Conservation (phyloP, 108 stramenopile species). For the Tribonema minus region DNA sequence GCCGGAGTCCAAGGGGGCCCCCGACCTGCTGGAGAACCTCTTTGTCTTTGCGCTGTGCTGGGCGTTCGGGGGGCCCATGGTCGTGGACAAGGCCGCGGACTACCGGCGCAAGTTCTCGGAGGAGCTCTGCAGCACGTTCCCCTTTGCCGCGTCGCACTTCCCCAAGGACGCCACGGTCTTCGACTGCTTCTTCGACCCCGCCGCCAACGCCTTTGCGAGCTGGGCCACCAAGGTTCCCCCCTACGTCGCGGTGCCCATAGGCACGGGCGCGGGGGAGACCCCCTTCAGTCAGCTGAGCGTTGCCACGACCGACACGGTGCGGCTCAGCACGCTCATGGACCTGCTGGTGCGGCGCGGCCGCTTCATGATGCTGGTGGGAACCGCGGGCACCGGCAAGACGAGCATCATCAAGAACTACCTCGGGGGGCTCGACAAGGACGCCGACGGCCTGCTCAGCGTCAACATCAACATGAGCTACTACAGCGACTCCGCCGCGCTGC, state of each 20-base stretch:
- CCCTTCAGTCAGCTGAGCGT: constrained; percentile 75
- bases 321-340: constrained; percentile 70
- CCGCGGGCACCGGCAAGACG: constrained; percentile 83
- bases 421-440: constrained; percentile 65
- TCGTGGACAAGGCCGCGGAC: constrained; percentile 72
- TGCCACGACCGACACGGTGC: constrained; percentile 74
- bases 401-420: constrained; percentile 74
- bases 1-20: constrained; percentile 63
- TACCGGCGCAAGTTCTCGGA: constrained; percentile 72
- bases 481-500: constrained; percentile 70
- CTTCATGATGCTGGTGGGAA: constrained; percentile 78
- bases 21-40: constrained; percentile 60
- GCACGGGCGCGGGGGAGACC: constrained; percentile 66
- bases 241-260: constrained; percentile 69
- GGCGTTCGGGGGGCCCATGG: constrained; percentile 87
- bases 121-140: constrained; percentile 56
- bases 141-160: constrained; percentile 65
- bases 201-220: constrained; percentile 31
- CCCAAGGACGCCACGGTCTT: constrained; percentile 70
- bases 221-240: constrained; percentile 64
- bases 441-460: constrained; percentile 68
- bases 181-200: constrained; percentile 71
- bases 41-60: constrained; percentile 76
- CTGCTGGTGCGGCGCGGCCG: constrained; percentile 66
- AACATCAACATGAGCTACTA: constrained; percentile 80